A percentile compares a stretch with the other conserved stretches of the same genome.
Conservation (phyloP, 1,284 basidiomycete species). For the Serendipita sp. region DNA sequence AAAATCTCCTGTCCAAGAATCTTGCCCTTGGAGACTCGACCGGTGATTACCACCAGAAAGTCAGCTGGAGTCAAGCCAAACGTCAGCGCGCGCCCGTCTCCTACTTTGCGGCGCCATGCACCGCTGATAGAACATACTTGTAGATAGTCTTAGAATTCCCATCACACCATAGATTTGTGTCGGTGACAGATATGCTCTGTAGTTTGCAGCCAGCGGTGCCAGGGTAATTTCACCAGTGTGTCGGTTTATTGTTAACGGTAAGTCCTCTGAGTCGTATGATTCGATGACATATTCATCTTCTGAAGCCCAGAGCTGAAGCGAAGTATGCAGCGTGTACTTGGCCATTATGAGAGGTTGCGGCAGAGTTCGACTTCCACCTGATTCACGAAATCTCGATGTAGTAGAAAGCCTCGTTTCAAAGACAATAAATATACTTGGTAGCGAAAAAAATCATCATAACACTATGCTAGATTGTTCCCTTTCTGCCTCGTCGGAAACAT, state of each 20-base stretch:
- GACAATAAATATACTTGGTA: too few species aligned
- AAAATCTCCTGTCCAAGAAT: slow-evolving; percentile 80
- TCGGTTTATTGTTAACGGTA: background rate
- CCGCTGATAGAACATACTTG: background rate
- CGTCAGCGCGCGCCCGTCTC: background rate
- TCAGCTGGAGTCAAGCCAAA: slow-evolving; percentile 45
- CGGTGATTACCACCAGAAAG: slow-evolving; percentile 83
- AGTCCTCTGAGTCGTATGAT: background rate
- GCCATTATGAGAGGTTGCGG: background rate
- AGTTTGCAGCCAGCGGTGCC: background rate
- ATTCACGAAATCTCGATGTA: background rate
- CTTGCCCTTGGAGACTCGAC: slow-evolving; percentile 63
- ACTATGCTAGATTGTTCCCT: too few species aligned
- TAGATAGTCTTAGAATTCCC: slow-evolving; percentile 17
- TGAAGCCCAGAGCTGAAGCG: background rate
- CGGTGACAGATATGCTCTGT: slow-evolving; percentile 9
- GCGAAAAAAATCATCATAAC: too few species aligned
- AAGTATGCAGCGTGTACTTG: background rate
- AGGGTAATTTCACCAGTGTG: background rate
- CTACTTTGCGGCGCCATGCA: background rate
- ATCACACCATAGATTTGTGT: slow-evolving; percentile 19
- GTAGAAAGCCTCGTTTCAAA: background rate
- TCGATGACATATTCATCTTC: slow-evolving; percentile 1
- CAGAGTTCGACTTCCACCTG: background rate
- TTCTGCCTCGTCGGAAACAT: too few species aligned